Evolutionary conservation across 495 filamentous ascomycete species (phyloP), one percentile per base, ranked within the genome.

Genomic region (Aspergillus kassunensis): DNA sequence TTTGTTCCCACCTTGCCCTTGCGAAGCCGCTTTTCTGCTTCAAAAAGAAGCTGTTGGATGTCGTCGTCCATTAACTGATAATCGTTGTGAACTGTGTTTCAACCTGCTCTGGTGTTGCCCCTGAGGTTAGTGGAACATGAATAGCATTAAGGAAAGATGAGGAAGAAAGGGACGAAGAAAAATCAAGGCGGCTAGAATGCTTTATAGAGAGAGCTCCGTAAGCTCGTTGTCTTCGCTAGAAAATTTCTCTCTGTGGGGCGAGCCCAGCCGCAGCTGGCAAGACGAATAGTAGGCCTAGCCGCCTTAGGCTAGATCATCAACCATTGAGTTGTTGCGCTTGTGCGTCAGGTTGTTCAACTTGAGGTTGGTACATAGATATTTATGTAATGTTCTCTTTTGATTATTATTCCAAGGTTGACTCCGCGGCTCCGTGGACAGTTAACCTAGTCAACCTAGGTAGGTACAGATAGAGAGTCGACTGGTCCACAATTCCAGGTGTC

Each of bases 11-110:
- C 48, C n/a, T 60, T 49, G 10, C 54, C 43, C 12, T 60, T 57
- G 49, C 66, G 77, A 53, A 89, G 67, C 41, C 84, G 74, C 49
- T 67, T 60, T 58, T 87, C 82, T 29, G 87, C 87, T 66, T 86
- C 75, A 44, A 75, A 70, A 34, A 90, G 77, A 30, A 90, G 73
- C 55, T 79, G 68, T 53, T 77, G 68, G 44, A 89, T 76, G 60
- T 84, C 78, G 54, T 82, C 76, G 75, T 82, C 81, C 29, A 63
- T 65, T 43, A 70, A 40, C 19, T 65, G 57, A 39, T 59, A 45
- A 30, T 63, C 54, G 51, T 55, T 45, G 12, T 54, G 59, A 53
- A 53, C 30, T 51, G 55, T 20, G 46, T 37, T 33, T 27, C 44
- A 18, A 16, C 33, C 21, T 34, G 13, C 25, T 56, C 30, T 37